Conservation (phyloP, 1,139 yeast species). For the Debaryomyces coudertii region DNA sequence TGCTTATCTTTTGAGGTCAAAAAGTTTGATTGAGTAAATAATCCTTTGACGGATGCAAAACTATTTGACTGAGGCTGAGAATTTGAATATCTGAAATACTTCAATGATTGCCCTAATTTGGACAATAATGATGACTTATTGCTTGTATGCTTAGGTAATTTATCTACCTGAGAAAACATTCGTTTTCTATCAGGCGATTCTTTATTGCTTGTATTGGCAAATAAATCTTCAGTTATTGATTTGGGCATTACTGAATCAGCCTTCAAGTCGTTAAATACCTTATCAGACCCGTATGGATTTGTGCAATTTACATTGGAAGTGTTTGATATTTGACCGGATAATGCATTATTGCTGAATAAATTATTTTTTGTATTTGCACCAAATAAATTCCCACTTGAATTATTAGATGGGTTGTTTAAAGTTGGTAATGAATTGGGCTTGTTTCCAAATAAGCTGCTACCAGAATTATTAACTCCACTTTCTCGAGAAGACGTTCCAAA, state of each 20-base stretch:
- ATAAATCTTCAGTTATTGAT: constrained; percentile 41
- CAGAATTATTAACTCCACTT: background rate
- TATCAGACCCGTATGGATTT: constrained; percentile 33
- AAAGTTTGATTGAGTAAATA: constrained; percentile 29
- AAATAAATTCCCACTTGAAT: background rate
- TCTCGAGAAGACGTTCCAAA: background rate
- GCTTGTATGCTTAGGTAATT: background rate
- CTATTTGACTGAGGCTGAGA: constrained; percentile 9
- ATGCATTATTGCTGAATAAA: constrained; percentile 6
- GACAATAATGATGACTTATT: constrained; percentile 34
- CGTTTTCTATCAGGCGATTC: constrained; percentile 23
- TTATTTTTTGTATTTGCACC: background rate
- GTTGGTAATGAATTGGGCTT: background rate
- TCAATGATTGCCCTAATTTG: constrained; percentile 42
- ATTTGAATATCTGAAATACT: constrained; percentile 32
- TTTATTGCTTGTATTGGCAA: constrained; percentile 19
- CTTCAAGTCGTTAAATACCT: constrained; percentile 23
- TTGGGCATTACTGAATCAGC: constrained; percentile 31
- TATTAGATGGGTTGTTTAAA: background rate
- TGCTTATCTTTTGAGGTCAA: constrained; percentile 20
- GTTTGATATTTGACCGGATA: background rate
- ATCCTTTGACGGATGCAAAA: constrained; percentile 25
- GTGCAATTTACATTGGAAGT: background rate
- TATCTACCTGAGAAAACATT: constrained; percentile 20
- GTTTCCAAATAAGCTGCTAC: background rate